These are phyloP conservation scores for Ceratobasidium sp. DNA, from an alignment of 1,284 basidiomycete genomes.

Conservation along the genomic window DNA sequence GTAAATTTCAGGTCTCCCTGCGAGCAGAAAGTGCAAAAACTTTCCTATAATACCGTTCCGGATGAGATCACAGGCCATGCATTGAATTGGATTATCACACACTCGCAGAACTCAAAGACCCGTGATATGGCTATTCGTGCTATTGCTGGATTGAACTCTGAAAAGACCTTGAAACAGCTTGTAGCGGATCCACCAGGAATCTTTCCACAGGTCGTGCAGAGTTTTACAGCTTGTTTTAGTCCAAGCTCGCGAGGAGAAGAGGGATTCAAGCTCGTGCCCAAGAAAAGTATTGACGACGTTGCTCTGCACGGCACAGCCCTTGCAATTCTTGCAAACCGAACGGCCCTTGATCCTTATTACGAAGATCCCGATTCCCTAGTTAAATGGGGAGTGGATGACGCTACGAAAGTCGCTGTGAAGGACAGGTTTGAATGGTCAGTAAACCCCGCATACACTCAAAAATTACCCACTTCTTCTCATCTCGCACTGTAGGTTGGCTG, in stretches of 20 bases:
- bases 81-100: neutral
- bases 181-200: neutral
- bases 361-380: neutral
- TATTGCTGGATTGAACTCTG: neutral
- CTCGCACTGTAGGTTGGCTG: neutral
- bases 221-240: neutral
- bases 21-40: neutral
- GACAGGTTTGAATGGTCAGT: neutral
- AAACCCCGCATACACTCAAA: too few relatives aligned
- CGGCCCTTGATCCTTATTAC: too few relatives aligned
- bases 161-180: neutral
- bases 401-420: neutral
- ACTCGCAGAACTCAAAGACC: neutral
- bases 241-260: neutral
- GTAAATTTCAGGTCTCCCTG: neutral
- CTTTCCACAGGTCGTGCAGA: conserved; percentile 1
- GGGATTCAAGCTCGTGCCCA: too few relatives aligned
- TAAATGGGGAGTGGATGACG: neutral
- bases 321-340: neutral
- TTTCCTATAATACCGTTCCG: neutral
- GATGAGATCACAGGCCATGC: neutral
- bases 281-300: neutral
- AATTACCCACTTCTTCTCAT: neutral
- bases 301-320: neutral
- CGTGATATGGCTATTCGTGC: neutral